Conservation (phyloP, 768 basidiomycete species). For the Suillus cothurnatus region DNA sequence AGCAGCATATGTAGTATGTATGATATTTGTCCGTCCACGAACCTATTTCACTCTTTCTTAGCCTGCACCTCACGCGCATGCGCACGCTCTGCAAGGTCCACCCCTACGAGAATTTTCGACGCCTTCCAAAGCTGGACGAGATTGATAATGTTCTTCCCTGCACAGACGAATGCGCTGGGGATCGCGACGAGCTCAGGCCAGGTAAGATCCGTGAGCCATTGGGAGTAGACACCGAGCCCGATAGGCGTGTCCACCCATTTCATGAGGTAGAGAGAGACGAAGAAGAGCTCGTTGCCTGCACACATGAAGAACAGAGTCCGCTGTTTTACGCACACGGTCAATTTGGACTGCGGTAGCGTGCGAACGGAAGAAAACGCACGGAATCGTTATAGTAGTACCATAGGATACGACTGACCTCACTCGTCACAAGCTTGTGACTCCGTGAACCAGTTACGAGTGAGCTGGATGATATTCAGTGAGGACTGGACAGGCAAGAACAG, state of each 20-base stretch:
- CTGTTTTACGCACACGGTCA: constrained; percentile 41
- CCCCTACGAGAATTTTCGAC: constrained; percentile 89
- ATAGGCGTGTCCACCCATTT: constrained; percentile 80
- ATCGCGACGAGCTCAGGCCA: constrained; percentile 77
- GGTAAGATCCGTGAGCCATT: constrained; percentile 43
- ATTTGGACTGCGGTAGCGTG: not conserved
- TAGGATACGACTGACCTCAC: constrained; percentile 90
- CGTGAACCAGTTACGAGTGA: constrained; percentile 92
- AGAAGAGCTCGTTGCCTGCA: constrained; percentile 95
- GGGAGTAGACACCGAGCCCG: constrained; percentile 38
- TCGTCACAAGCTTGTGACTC: constrained; percentile 91
- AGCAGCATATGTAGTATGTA: constrained; percentile 14
- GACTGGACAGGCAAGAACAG: not conserved
- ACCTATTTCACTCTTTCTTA: constrained; percentile 19
- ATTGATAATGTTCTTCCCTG: constrained; percentile 90
- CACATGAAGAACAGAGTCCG: constrained; percentile 89
- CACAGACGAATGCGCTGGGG: constrained; percentile 65
- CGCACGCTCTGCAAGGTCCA: constrained; percentile 86
- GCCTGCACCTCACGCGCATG: constrained; percentile 50
- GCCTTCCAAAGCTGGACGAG: constrained; percentile 98
- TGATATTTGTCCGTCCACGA: constrained; percentile 8
- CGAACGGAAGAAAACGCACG: constrained; percentile 47
- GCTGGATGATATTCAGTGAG: constrained; percentile 41
- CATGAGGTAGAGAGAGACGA: constrained; percentile 92
- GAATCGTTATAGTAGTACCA: constrained; percentile 94